A percentile compares a stretch with the other conserved stretches of the same genome.
Evolutionary conservation across 345 rosid species (phyloP).

Genomic region (Erysimum cheiranthoides): DNA sequence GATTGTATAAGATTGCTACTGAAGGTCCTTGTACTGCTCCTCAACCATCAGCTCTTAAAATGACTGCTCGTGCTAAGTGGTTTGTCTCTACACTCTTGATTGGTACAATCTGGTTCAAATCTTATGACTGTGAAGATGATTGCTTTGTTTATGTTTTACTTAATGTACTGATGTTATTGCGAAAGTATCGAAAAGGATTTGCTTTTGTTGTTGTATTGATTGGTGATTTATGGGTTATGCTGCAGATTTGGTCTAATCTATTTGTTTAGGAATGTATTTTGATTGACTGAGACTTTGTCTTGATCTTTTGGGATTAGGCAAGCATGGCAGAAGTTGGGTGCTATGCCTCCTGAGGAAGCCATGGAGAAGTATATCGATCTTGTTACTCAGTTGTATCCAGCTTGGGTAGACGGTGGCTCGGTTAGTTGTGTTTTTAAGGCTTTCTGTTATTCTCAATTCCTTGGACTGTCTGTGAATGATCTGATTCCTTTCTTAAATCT

Average conservation of each 20-base stretch:
- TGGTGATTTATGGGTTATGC: background rate
- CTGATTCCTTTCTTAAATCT: background rate
- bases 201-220: slow-evolving; percentile 10
- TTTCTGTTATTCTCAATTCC: background rate
- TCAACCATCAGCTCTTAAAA: slow-evolving; percentile 88
- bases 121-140: background rate
- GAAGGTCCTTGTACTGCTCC: slow-evolving; percentile 89
- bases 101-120: background rate
- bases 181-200: background rate
- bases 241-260: background rate
- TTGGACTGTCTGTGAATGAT: background rate
- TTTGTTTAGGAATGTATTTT: slow-evolving; percentile 1
- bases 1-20: slow-evolving; percentile 82
- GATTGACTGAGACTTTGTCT: slow-evolving; percentile 13
- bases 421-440: slow-evolving; percentile 35
- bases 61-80: slow-evolving; percentile 96
- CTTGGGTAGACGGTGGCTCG: slow-evolving; percentile 73
- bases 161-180: background rate
- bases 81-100: slow-evolving; percentile 32
- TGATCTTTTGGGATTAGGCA: slow-evolving; percentile 56
- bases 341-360: slow-evolving; percentile 95
- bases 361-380: slow-evolving; percentile 90
- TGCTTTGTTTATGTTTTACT: slow-evolving; percentile 15
- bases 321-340: slow-evolving; percentile 95
- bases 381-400: slow-evolving; percentile 81